These are phyloP conservation scores for Mollisia scopiformis DNA, from an alignment of 2,329 filamentous ascomycete species.

Conservation along the genomic window DNA sequence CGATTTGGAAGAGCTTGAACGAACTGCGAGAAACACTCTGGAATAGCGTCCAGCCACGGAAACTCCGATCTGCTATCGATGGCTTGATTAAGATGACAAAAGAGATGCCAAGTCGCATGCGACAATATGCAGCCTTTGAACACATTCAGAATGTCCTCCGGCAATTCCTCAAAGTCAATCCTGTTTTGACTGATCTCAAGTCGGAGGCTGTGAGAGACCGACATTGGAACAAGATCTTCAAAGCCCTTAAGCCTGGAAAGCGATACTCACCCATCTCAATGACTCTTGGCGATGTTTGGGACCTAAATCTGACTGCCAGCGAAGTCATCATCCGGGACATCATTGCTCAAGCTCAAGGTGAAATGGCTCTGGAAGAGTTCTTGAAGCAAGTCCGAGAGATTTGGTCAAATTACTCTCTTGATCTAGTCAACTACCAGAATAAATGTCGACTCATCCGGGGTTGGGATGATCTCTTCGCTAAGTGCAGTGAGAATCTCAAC, in stretches of 20 bases:
- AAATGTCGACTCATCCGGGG: slow-evolving; percentile 97
- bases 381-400: slow-evolving; percentile 94
- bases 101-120: slow-evolving; percentile 98
- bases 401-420: slow-evolving; percentile 93
- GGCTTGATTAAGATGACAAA: slow-evolving; percentile 96
- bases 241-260: slow-evolving; percentile 88
- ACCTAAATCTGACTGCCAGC: slow-evolving; percentile 85
- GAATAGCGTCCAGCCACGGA: slow-evolving; percentile 94
- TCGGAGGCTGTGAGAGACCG: slow-evolving; percentile 95
- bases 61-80: slow-evolving; percentile 87
- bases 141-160: slow-evolving; percentile 92
- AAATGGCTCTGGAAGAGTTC: slow-evolving; percentile 98
- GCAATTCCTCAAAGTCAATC: slow-evolving; percentile 88
- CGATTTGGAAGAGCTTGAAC: slow-evolving; percentile 95
- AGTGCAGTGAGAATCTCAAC: slow-evolving; percentile 97
- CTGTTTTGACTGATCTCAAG: slow-evolving; percentile 85
- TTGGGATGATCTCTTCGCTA: slow-evolving; percentile 97
- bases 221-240: slow-evolving; percentile 98
- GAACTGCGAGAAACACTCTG: slow-evolving; percentile 91
- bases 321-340: slow-evolving; percentile 90
- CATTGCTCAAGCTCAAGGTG: slow-evolving; percentile 92
- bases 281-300: slow-evolving; percentile 98
- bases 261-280: slow-evolving; percentile 93
- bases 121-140: slow-evolving; percentile 99
- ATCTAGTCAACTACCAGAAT: slow-evolving; percentile 96